Base-by-base conservation (phyloP, 2,329 filamentous ascomycete species). In the Pyrenophora seminiperda region DNA sequence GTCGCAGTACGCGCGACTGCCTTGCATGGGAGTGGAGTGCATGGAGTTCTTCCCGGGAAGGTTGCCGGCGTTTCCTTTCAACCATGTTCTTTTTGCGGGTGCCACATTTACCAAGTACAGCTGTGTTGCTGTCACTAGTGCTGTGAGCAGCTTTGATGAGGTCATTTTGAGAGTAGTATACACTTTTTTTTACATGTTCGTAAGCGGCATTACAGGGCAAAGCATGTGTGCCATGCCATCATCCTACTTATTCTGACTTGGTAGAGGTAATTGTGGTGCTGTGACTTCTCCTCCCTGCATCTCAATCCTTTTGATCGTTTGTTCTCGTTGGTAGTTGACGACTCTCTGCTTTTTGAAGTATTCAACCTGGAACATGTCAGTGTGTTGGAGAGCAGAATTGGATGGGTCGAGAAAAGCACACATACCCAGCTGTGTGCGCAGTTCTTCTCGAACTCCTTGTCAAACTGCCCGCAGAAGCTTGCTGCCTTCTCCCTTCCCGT, bases 271-370 rank as follows among this genome's bases (percentile, higher is more conserved):
- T 50, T 71, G 68, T 10, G 70, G 70, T 34, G 70, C 66, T 19
- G 58, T 54, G 19, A 72, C 67, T 42, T 72, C 68, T 44, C 67
- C 70, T 10, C 76, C 76, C 67, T 81, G 67, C 59, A 74, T 71
- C 68, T 75, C 72, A 45, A 73, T 70, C 54, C 57, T 65, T 50
- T 71, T 72, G 56, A 73, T 71, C 18, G 90, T 88, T 75, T 86
- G 80, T 67, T 89, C 87, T 75, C 93, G 91, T 65, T 96, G 89
- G 68, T 89, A 83, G 63, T 99, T 94, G 76, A 95, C 93, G 29
- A 97, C 90, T 66, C 94, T 83, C 77, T 91, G 89, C 75, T 97
- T 92, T 80, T 97, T 97, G 77, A 99, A 99, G 75, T 99, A 97
- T 76, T 91, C 91, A 54, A 97, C 89, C 90, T 94, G 63, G 38